phyloP scores from a whole-genome alignment of 768 basidiomycete species.

The Agaricus blazei region DNA sequence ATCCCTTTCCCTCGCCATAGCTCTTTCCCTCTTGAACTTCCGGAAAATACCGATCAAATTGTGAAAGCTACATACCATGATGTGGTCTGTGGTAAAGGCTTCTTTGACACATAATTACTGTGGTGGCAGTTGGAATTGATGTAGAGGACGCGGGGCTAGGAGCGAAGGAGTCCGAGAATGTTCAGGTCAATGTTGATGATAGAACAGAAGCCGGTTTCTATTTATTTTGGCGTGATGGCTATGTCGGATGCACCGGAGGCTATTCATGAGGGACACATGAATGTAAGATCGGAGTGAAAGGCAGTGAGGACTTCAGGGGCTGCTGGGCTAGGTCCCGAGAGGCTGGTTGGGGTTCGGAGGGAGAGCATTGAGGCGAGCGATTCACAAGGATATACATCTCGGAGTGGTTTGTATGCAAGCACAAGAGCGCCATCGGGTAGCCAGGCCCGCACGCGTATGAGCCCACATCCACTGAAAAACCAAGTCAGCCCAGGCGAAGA shows the following conservation, averaged over 20 bases:
- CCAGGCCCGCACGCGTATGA: too few relatives aligned
- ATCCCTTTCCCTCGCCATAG: constrained; percentile 77
- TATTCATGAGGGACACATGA: constrained; percentile 27
- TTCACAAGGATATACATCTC: too few relatives aligned
- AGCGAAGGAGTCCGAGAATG: constrained; percentile 88
- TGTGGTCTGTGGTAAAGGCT: constrained; percentile 93
- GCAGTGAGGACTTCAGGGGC: too few relatives aligned
- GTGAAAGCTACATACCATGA: constrained; percentile 97
- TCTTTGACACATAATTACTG: constrained; percentile 95
- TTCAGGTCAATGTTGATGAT: constrained; percentile 96
- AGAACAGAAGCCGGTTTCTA: constrained; percentile 96
- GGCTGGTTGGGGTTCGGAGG: too few relatives aligned
- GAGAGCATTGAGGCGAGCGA: too few relatives aligned
- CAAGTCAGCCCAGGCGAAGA: constrained; percentile 3
- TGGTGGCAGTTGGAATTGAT: constrained; percentile 99
- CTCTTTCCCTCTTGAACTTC: constrained; percentile 70
- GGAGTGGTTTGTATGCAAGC: too few relatives aligned
- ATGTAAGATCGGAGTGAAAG: too few relatives aligned
- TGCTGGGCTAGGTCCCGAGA: too few relatives aligned
- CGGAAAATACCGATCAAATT: constrained; percentile 96
- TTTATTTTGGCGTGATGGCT: constrained; percentile 99
- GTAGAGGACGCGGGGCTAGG: constrained; percentile 84
- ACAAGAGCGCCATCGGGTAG: too few relatives aligned
- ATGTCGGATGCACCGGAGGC: too few relatives aligned
- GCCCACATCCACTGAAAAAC: too few relatives aligned